phyloP scores from a whole-genome alignment of 1,284 basidiomycete species.

The Apiotrichum porosum region DNA sequence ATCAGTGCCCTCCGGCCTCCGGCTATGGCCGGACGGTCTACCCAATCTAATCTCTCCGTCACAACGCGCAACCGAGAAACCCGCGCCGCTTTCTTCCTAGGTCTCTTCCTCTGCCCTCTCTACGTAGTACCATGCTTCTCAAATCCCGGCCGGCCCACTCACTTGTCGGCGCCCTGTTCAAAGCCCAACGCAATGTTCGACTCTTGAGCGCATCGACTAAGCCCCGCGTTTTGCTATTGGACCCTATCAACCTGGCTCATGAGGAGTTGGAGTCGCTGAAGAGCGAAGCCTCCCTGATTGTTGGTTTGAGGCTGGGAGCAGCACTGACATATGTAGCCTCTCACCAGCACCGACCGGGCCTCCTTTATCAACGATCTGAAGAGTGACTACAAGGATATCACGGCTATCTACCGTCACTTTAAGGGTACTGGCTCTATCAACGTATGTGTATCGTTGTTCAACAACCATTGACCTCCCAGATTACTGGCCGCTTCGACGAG shows the following conservation, averaged over 20 bases:
- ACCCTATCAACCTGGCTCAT: constrained; percentile 26
- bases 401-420: constrained; percentile 29
- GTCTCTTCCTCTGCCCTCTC: neutral
- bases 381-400: constrained; percentile 16
- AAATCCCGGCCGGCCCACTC: too few relatives aligned
- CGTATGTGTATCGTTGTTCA: constrained; percentile 5
- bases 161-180: too few relatives aligned
- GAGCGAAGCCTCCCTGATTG: constrained; percentile 16
- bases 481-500: constrained; percentile 25
- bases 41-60: too few relatives aligned
- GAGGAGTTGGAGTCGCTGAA: constrained; percentile 14
- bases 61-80: too few relatives aligned
- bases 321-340: constrained; percentile 6
- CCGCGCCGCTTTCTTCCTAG: too few relatives aligned
- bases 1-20: too few relatives aligned
- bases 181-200: too few relatives aligned
- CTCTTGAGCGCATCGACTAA: neutral
- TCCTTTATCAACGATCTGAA: constrained; percentile 22
- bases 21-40: too few relatives aligned
- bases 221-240: constrained; percentile 23
- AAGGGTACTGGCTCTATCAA: constrained; percentile 27
- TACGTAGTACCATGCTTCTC: too few relatives aligned
- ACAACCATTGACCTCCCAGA: constrained; percentile 6
- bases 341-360: constrained; percentile 15
- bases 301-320: constrained; percentile 12